A percentile compares a stretch with the other conserved stretches of the same genome.
Evolutionary conservation across 2,329 filamentous ascomycete species (phyloP).

Genomic region (Colletotrichum tabaci): DNA sequence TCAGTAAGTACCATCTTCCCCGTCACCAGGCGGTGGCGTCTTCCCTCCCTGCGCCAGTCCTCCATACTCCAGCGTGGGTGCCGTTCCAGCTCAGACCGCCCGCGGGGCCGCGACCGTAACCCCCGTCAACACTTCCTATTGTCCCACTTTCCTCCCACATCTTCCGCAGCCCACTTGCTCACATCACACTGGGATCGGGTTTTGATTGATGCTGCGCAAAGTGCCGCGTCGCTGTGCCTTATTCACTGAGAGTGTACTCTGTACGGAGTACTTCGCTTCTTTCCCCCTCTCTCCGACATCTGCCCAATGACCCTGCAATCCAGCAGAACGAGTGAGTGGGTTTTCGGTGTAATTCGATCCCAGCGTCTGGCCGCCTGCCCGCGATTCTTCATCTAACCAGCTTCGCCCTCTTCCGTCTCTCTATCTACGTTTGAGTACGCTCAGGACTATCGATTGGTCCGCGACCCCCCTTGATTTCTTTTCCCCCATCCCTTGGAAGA

Average conservation of each 20-base stretch:
- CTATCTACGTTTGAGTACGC: too few relatives aligned
- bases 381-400: constrained; percentile 20
- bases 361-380: not conserved
- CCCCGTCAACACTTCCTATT: not conserved
- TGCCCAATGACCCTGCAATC: constrained; percentile 7
- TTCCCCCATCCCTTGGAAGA: constrained; percentile 24
- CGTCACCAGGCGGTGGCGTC: not conserved
- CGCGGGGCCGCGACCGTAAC: constrained; percentile 3
- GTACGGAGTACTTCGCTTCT: not conserved
- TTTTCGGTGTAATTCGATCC: constrained; percentile 21
- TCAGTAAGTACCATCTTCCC: not conserved
- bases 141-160: constrained; percentile 24
- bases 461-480: constrained; percentile 20
- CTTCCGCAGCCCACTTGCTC: constrained; percentile 10
- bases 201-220: constrained; percentile 4
- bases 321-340: constrained; percentile 8
- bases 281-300: constrained; percentile 20
- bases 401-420: constrained; percentile 14
- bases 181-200: constrained; percentile 13
- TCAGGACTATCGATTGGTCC: constrained; percentile 4
- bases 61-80: constrained; percentile 9
- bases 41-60: constrained; percentile 30
- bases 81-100: constrained; percentile 8
- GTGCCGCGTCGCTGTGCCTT: too few relatives aligned
- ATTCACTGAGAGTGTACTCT: too few relatives aligned